Conservation (phyloP, 495 filamentous ascomycete genomes). For the Melanomma pulvis-pyrius region DNA sequence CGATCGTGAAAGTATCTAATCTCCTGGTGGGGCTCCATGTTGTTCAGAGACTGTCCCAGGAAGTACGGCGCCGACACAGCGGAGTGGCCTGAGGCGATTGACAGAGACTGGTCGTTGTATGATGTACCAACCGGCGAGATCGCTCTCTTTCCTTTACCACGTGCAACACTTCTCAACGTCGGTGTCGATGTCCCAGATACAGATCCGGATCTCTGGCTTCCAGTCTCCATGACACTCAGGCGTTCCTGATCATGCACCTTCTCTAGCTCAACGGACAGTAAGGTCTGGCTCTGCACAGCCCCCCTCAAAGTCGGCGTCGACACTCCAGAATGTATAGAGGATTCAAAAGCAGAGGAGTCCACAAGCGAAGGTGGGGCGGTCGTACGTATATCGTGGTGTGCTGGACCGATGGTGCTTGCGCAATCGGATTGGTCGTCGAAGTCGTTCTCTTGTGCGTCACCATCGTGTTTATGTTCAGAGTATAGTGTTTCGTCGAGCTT, state of each 20-base stretch:
- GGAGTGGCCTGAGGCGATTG: constrained; percentile 60
- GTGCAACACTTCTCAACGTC: neutral
- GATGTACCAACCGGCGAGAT: neutral
- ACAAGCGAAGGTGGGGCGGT: neutral
- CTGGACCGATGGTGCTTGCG: neutral
- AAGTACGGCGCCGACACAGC: constrained; percentile 61
- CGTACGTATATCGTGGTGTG: neutral
- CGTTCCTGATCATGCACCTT: neutral
- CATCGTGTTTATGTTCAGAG: no score
- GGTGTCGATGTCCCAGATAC: neutral
- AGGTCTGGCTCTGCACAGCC: neutral
- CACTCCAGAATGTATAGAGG: neutral
- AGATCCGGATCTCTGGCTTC: neutral
- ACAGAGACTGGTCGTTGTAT: constrained; percentile 70
- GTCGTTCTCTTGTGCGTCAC: neutral
- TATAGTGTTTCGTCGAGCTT: no score
- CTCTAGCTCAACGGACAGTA: neutral
- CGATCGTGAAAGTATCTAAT: no score
- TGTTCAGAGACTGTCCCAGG: constrained; percentile 54
- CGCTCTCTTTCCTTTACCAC: neutral
- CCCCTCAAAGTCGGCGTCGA: neutral
- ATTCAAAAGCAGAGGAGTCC: neutral
- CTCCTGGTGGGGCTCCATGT: constrained; percentile 52
- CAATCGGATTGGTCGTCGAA: neutral
- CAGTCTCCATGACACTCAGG: neutral